Base-by-base conservation (phyloP, 805 yeast genomes). In the Metschnikowia lochheadii region DNA sequence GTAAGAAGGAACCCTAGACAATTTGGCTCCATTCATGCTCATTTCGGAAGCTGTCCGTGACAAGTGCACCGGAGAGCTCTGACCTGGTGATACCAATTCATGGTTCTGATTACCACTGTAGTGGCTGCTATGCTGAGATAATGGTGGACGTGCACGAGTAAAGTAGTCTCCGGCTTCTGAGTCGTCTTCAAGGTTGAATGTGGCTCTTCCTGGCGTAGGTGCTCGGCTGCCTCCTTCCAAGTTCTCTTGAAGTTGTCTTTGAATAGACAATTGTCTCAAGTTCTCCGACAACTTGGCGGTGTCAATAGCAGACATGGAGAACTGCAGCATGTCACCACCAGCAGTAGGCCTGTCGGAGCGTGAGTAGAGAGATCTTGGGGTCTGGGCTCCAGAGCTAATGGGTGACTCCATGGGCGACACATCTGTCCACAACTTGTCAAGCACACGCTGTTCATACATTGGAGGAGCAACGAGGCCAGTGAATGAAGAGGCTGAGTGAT, bases 1-100 rank as follows among this genome's bases (percentile, higher is more conserved):
- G 66, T 92, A 92, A 0, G 96, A 83, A 0, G 98, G 98, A 6
- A 92, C 96, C 44, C 81, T 72, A 18, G 86, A 82, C 42, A 52
- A 46, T 5, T 45, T 36, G 18, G 42, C 47, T 6, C 37, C 46
- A 6, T 44, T 47, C 55, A 89, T 39, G 35, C 56, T 53, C 14
- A 52, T 53, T 34, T 69, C 77, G 1, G 89, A 83, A 47, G 76
- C 78, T 14, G 72, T 80, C 49, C 90, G 72, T 2, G 90, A 82
- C 44, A 84, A 63, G 59, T 84, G 83, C 10, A 68, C 59, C 0
- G 79, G 82, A 0, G 90, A 89, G 1, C 86, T 73, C 5, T 62
- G 39, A 7, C 79, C 80, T 0, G 83, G 80, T 1, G 69, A 53
- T 0, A 49, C 23, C 37, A 65, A 50, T 5, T 42, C 52, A 29